These are phyloP conservation scores for Clitopilus passeckerianus DNA, from an alignment of 768 basidiomycete species.

Conservation along the genomic window DNA sequence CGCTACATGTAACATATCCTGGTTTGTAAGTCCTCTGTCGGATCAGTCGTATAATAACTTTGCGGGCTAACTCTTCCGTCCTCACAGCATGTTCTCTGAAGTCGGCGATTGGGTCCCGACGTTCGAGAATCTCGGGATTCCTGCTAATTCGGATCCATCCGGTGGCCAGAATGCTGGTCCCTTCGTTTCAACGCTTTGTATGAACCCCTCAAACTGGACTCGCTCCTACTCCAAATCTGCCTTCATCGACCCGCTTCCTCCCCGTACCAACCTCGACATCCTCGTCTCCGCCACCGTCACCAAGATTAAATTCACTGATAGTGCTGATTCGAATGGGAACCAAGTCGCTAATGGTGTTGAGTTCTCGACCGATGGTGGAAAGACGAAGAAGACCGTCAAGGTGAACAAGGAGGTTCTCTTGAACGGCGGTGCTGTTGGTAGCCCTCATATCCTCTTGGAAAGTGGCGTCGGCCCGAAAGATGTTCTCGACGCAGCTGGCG, in stretches of 20 bases:
- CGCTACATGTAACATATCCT: slow-evolving; percentile 22
- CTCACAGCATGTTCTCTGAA: slow-evolving; percentile 39
- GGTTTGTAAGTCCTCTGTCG: slow-evolving; percentile 11
- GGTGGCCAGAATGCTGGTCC: slow-evolving; percentile 44
- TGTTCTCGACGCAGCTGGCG: slow-evolving; percentile 39
- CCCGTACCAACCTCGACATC: slow-evolving; percentile 59
- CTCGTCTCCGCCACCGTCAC: slow-evolving; percentile 58
- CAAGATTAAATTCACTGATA: slow-evolving; percentile 35
- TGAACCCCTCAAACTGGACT: slow-evolving; percentile 60
- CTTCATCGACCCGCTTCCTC: slow-evolving; percentile 57
- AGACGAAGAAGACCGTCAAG: slow-evolving; percentile 7
- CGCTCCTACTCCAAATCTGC: slow-evolving; percentile 56
- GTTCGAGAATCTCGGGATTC: slow-evolving; percentile 38
- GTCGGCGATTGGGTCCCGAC: slow-evolving; percentile 55
- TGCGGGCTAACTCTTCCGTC: slow-evolving; percentile 28
- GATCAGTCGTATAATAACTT: not conserved
- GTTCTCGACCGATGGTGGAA: slow-evolving; percentile 27
- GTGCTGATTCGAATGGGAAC: slow-evolving; percentile 24
- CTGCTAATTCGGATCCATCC: slow-evolving; percentile 33
- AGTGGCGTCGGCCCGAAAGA: slow-evolving; percentile 57
- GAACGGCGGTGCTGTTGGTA: slow-evolving; percentile 39
- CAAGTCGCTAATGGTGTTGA: slow-evolving; percentile 45
- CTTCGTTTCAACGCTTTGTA: slow-evolving; percentile 51
- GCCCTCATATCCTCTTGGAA: slow-evolving; percentile 49
- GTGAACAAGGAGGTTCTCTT: slow-evolving; percentile 45